Base-by-base conservation (phyloP, 441 rosid genomes). In the Euphorbia celastroides region DNA sequence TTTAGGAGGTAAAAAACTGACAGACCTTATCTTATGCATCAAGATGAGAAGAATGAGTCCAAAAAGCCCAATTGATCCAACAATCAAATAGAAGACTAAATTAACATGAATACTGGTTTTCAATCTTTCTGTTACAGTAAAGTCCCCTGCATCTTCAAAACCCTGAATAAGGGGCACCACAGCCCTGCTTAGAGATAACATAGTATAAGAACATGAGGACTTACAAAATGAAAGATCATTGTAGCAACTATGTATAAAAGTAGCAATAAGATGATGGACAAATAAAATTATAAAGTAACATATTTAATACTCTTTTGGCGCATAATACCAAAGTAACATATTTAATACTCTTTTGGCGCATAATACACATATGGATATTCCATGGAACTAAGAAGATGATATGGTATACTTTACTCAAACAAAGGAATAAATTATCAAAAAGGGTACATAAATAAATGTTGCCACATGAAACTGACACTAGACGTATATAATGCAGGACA, bases 141-240 rank as follows among this genome's bases (percentile, higher is more conserved):
- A 94, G 80, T 94, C 99, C 58, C 99, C 99, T 48, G 98, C 99
- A 88, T 92, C 99, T 90, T 94, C 99, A 59, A 83, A 94, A 83
- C 99, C 99, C 94, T 92, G 98, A 72, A 94, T 86, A 78, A 94
- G 96, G 79, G 99, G 98, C 84, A 84, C 98, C 82, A 86, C 97
- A 73, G 96, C 96, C 99, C 99, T 94, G 96, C 79, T 84, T 80
- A 84, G 83, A 83, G 77, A 86, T 78, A 76, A 86, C 75, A 79
- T 74, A 75, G 69, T 71, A 81, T 17, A 34, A 54, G 55, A n/a
- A 75, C 60, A 77, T 77, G 84, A 81, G 87, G 78, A 75, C 56
- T 68, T 70, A 72, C 42, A 34, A 74, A 64, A 67, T 38, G 51
- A 28, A 62, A 62, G 10, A 9, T 22, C 16, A 48, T 7, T 22